phyloP scores from a whole-genome alignment of 352 stramenopile species.

The Hyphochytrium catenoides region DNA sequence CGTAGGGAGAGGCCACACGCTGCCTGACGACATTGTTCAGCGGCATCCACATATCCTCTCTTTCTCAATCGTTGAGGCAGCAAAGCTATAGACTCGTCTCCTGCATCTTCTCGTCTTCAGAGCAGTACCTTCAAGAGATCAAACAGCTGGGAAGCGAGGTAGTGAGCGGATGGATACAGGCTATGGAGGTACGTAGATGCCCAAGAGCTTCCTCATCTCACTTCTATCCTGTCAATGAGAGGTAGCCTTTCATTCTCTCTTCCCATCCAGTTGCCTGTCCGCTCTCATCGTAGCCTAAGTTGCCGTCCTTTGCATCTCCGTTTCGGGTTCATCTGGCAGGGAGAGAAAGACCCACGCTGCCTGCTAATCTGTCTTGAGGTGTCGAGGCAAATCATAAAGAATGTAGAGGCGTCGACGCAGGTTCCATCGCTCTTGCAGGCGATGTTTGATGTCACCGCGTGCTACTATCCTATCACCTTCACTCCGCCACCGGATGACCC shows the following conservation, averaged over 20 bases:
- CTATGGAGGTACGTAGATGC: constrained; percentile 26
- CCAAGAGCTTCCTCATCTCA: constrained; percentile 43
- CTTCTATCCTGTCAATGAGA: constrained; percentile 62
- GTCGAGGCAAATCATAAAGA: constrained; percentile 23
- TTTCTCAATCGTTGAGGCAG: no score
- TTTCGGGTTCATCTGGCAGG: no score
- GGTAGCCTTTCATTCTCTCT: constrained; percentile 44
- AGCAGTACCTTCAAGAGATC: no score
- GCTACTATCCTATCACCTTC: constrained; percentile 77
- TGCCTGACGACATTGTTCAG: no score
- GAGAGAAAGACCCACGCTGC: constrained; percentile 68
- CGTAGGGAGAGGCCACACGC: no score
- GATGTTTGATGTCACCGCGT: constrained; percentile 67
- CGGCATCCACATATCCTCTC: no score
- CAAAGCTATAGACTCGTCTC: no score
- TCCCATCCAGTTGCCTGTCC: constrained; percentile 10
- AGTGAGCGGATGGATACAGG: no score
- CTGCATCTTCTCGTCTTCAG: no score
- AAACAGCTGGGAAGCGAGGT: no score
- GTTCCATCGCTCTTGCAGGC: constrained; percentile 38
- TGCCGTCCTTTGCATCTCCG: constrained; percentile 39
- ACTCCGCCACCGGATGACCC: constrained; percentile 64
- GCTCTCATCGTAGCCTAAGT: constrained; percentile 29
- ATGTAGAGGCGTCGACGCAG: constrained; percentile 36
- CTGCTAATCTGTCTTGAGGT: constrained; percentile 47